Evolutionary conservation across 768 basidiomycete species (phyloP), one percentile per base, ranked within the genome.

Genomic region (Dioszegia crocea): DNA sequence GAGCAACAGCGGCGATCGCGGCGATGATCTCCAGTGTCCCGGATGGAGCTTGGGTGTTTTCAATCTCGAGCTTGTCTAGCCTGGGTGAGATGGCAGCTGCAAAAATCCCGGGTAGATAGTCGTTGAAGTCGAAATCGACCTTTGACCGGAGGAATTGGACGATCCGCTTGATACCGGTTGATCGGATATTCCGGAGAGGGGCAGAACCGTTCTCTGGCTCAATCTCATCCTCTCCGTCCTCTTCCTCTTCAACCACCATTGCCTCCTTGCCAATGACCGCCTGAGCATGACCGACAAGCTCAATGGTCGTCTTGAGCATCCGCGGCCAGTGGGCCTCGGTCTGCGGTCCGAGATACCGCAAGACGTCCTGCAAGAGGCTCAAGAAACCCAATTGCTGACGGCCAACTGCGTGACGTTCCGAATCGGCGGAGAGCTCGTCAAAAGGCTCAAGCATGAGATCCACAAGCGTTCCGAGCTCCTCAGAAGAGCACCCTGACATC

Each of bases 21-120:
- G 85, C 82, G 77, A 96, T 88, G 21, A 97, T 80, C 38, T 96
- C 91, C 41, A 99, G 79, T 17, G 94, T 80, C 0, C 89, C 85
- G 0, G 92, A 94, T 0, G 94, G 92, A 0, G 89, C 83, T 74
- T 97, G 94, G 0, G 88, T 89, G 67, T 93, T 98, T 76, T 98
- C 96, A 41, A 78, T 81, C 59, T 88, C 86, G 24, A 98, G 80
- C 3, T 79, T 76, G 0, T 84, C 78, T 23, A 99, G 80, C 5
- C 96, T 88, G 0, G 94, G 92, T 0, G 87, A 84, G 66, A 98
- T 87, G 79, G 89, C 83, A 0, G 83, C 78, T 0, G 79, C 59
- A 78, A 90, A 97, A 9, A 85, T 83, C 5, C 81, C 78, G 3
- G 79, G 76, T 70, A 98, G 80, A 75, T 85, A 93, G 0, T 85